Base-by-base conservation (phyloP, 331 rosid genomes). In the Stylosanthes scabra region DNA sequence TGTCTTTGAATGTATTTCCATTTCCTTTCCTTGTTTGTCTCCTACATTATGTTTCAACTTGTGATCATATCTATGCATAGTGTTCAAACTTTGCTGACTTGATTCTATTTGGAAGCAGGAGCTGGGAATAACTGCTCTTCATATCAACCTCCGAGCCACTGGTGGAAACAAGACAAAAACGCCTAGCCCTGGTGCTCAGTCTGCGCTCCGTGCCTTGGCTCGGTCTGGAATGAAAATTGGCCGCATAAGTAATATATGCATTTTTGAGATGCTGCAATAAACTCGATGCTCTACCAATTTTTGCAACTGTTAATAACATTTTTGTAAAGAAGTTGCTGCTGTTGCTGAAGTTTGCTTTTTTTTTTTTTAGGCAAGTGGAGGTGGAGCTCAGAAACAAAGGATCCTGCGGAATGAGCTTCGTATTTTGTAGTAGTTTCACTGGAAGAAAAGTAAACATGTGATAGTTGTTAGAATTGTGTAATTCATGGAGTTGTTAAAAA, bases 111-210 rank as follows among this genome's bases (percentile, higher is more conserved):
- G 39, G 45, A 14, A 9, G 2, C 71, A 90, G 97, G 97, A 90
- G 72, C 84, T 92, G 34, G 97, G 97, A 49, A 85, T 92, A 27
- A 88, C 97, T 60, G 94, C 97, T 70, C 83, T 92, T 63, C 96
- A 90, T 44, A 86, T 92, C 29, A 92, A 81, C 87, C 93, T 92
- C 27, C 86, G 94, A 13, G 97, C 97, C 55, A 89, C 92, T 0
- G 97, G 97, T 11, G 97, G 97, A 42, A 92, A 92, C 83, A 92
- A 92, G 76, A 92, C 96, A 3, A 86, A 92, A 51, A 85, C 97
- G 11, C 97, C 92, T 11, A 94, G 96, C 10, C 96, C 96, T 5
- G 96, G 96, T 9, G 93, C 94, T 57, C 97, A 92, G 75, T 86
- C 93, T 9, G 97, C 96, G 3, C 93, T 92, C 9, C 83, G 97